Base-by-base conservation (phyloP, 257 asterid genomes). In the Ilex aquifolium region DNA sequence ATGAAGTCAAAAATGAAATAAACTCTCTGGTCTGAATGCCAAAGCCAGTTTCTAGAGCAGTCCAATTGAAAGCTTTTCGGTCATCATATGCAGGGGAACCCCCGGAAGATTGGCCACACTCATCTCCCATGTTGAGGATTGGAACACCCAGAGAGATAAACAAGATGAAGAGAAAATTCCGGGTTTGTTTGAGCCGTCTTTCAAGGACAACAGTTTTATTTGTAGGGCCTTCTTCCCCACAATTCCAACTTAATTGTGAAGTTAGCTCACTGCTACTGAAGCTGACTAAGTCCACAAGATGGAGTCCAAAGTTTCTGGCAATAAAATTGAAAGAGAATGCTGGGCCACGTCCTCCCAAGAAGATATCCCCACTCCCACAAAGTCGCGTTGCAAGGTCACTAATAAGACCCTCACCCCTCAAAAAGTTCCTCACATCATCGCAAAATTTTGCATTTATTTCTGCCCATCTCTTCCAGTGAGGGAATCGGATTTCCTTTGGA, bases 391-490 rank as follows among this genome's bases (percentile, higher is more conserved):
- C 96, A 12, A 93, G 85, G 72, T 67, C 69, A 72, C 94, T 85
- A 59, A 87, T 71, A 40, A 74, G 85, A 48, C 94, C 95, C 31
- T 67, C 70, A 14, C 97, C 97, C 75, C 91, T 85, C 62, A 89
- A 61, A 71, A 89, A 90, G 73, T 93, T 85, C 64, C 95, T 86
- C 63, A 87, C 86, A 32, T 82, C 96, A 4, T 11, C 44, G 48
- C 82, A 79, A 60, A 85, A 90, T 56, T 80, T 85, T 31, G 69
- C 32, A 46, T 93, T 93, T 68, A 82, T 77, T 85, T 87, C 97
- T 30, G 91, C 99, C 99, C 99, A 93, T 85, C 86, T 85, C 74
- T 83, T 88, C 99, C 99, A 93, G 79, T 90, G 97, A 62, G 99
- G 97, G 65, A 90, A 87, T 48, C 53, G 27, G 2, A 61, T 64